Evolutionary conservation across 2,329 filamentous ascomycete genomes (phyloP).

Genomic region (Neopestalotiopsis clavispora): DNA sequence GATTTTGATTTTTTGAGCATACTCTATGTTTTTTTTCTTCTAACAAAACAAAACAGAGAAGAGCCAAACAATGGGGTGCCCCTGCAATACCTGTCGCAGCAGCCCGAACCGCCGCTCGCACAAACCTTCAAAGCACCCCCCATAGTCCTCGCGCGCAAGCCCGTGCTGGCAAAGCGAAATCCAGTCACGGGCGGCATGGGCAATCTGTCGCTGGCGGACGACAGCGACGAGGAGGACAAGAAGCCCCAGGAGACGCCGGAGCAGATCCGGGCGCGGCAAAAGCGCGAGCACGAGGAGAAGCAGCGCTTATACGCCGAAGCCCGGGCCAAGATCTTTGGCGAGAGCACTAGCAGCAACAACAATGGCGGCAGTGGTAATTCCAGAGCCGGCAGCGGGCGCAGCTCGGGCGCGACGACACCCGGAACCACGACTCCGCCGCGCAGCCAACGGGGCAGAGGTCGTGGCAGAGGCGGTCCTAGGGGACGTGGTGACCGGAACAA

Average conservation of each 20-base stretch:
- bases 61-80: conserved; percentile 64
- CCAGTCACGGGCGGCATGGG: conserved; percentile 54
- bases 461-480: conserved; percentile 49
- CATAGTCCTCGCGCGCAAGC: conserved; percentile 85
- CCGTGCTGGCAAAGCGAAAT: conserved; percentile 65
- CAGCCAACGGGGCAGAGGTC: conserved; percentile 54
- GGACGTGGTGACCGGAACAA: conserved; percentile 41
- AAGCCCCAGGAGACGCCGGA: conserved; percentile 71
- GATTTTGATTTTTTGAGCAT: neutral
- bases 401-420: conserved; percentile 65
- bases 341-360: neutral
- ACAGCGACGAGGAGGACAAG: conserved; percentile 60
- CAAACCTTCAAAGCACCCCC: conserved; percentile 81
- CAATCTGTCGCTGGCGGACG: conserved; percentile 50
- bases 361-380: conserved; percentile 33
- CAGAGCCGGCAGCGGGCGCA: conserved; percentile 16
- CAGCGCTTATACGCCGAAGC: conserved; percentile 89
- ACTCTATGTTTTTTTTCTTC: neutral
- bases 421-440: conserved; percentile 66
- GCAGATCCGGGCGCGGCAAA: conserved; percentile 78
- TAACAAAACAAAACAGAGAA: conserved; percentile 17
- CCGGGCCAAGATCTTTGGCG: conserved; percentile 83
- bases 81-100: conserved; percentile 75
- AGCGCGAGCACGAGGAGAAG: conserved; percentile 85
- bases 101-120: conserved; percentile 63